phyloP scores from a whole-genome alignment of 2,329 filamentous ascomycete genomes.

The Paecilomyces formosus region DNA sequence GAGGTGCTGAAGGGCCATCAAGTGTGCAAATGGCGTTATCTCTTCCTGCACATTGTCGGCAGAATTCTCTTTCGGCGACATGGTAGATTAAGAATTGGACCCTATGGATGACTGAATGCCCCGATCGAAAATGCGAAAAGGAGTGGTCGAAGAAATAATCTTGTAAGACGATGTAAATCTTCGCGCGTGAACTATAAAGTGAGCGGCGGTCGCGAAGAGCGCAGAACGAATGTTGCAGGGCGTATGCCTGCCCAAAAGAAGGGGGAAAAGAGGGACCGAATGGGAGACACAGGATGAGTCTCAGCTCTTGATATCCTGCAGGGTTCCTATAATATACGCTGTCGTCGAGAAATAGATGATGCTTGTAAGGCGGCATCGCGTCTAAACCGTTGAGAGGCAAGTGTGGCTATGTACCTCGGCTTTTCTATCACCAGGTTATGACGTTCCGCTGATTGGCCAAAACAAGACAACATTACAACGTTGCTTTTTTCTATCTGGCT shows the following conservation, averaged over 20 bases:
- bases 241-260: neutral
- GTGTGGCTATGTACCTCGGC: neutral
- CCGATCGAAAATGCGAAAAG: neutral
- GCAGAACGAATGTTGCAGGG: neutral
- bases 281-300: neutral
- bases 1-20: constrained; percentile 25
- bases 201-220: neutral
- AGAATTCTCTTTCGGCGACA: neutral
- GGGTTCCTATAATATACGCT: neutral
- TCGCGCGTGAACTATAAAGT: neutral
- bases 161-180: neutral
- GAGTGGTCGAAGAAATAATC: neutral
- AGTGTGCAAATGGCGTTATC: constrained; percentile 15
- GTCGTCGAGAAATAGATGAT: neutral
- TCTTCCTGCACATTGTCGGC: neutral
- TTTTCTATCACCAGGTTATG: neutral
- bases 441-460: too few relatives aligned
- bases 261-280: neutral
- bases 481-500: too few relatives aligned
- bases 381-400: neutral
- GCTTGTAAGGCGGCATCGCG: neutral
- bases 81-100: neutral
- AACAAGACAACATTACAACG: too few relatives aligned
- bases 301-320: neutral
- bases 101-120: neutral